These are phyloP conservation scores for Talaromyces sp. DNA, from an alignment of 2,329 filamentous ascomycete genomes.

Conservation along the genomic window DNA sequence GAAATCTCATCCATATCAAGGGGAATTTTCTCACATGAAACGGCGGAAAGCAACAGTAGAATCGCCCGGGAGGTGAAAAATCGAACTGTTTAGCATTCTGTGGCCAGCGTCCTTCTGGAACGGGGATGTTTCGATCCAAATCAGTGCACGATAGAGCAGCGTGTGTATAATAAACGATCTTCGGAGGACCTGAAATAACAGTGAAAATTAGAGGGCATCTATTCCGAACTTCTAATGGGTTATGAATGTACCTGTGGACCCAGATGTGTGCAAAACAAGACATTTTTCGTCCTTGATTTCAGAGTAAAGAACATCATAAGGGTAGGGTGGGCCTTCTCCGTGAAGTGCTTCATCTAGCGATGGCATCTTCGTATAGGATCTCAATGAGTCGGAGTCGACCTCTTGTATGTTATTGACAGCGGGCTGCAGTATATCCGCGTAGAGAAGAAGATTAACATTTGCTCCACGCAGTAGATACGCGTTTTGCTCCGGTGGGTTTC, in stretches of 20 bases:
- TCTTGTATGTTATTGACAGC: background rate
- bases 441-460: background rate
- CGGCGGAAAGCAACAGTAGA: constrained; percentile 13
- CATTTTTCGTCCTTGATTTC: background rate
- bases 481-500: constrained; percentile 6
- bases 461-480: background rate
- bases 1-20: too few relatives aligned
- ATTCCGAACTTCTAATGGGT: background rate
- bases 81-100: constrained; percentile 13
- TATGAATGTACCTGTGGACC: constrained; percentile 8
- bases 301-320: background rate
- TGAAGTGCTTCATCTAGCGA: background rate
- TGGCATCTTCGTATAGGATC: background rate
- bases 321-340: background rate
- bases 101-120: constrained; percentile 9
- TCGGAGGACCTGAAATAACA: constrained; percentile 2
- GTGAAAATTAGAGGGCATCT: background rate
- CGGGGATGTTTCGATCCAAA: constrained; percentile 7
- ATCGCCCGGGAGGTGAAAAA: constrained; percentile 9
- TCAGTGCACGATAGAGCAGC: constrained; percentile 12
- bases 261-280: constrained; percentile 6
- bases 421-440: background rate
- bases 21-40: too few relatives aligned
- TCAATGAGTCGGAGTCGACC: background rate
- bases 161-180: constrained; percentile 10